These are phyloP conservation scores for Aspergillus sp. DNA, from an alignment of 2,329 filamentous ascomycete genomes.

Conservation along the genomic window DNA sequence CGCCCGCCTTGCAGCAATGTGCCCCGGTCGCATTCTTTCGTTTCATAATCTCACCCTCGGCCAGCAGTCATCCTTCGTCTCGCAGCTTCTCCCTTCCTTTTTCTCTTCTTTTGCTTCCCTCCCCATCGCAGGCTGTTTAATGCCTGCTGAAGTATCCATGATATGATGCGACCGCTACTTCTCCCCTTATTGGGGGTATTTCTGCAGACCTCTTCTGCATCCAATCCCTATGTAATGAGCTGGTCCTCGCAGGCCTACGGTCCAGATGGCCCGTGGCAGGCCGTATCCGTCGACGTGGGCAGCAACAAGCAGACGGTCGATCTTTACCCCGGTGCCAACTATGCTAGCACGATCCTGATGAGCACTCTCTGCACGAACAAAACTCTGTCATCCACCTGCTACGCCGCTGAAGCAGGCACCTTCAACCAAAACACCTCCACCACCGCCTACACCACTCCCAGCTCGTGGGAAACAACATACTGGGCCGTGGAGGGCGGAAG, in stretches of 20 bases:
- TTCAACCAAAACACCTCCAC: slow-evolving; percentile 17
- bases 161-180: slow-evolving; percentile 5
- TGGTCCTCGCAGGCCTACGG: slow-evolving; percentile 25
- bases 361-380: slow-evolving; percentile 21
- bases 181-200: slow-evolving; percentile 5
- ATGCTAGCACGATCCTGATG: slow-evolving; percentile 18
- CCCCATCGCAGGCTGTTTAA: not conserved
- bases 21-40: not conserved
- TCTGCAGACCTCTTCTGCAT: slow-evolving; percentile 1
- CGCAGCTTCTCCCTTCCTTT: not conserved
- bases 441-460: slow-evolving; percentile 10
- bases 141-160: not conserved
- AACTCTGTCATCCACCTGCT: slow-evolving; percentile 17
- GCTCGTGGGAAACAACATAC: slow-evolving; percentile 14
- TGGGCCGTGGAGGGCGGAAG: slow-evolving; percentile 18
- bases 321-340: slow-evolving; percentile 22
- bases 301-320: slow-evolving; percentile 16
- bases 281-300: slow-evolving; percentile 23
- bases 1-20: not conserved
- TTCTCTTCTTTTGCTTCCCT: not conserved
- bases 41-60: not conserved
- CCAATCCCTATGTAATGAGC: slow-evolving; percentile 14
- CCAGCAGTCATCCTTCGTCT: not conserved
- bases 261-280: slow-evolving; percentile 32
- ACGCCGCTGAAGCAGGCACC: slow-evolving; percentile 17